A percentile compares a stretch with the other conserved stretches of the same genome.
phyloP scores from a whole-genome alignment of 2,329 filamentous ascomycete species.

The Cercospora sp. region DNA sequence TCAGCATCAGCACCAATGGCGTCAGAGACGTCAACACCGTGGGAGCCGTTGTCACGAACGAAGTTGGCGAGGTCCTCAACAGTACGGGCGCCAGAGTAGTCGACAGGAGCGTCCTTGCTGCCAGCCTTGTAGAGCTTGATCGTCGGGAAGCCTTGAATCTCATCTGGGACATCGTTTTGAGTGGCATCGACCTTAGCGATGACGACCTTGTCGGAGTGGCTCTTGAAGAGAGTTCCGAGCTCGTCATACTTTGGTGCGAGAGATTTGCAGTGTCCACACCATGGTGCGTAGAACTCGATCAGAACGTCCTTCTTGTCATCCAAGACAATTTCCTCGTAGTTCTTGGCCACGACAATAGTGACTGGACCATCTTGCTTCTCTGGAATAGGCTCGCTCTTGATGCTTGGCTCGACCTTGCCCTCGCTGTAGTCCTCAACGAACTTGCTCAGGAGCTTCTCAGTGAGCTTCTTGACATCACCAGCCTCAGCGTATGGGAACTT shows the following conservation, averaged over 20 bases:
- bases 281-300: conserved; percentile 95
- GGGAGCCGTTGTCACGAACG: conserved; percentile 91
- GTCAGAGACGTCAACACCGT: conserved; percentile 71
- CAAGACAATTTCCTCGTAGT: conserved; percentile 86
- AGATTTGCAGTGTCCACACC: conserved; percentile 71
- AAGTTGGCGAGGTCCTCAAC: conserved; percentile 90
- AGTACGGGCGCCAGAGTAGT: conserved; percentile 84
- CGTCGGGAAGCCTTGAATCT: conserved; percentile 96
- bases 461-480: conserved; percentile 78
- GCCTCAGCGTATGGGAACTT: conserved; percentile 76
- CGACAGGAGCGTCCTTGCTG: conserved; percentile 78
- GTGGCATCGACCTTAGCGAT: conserved; percentile 95
- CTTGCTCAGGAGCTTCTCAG: conserved; percentile 67
- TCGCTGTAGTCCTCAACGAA: conserved; percentile 84
- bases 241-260: conserved; percentile 68
- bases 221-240: conserved; percentile 58
- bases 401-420: conserved; percentile 89
- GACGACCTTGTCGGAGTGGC: conserved; percentile 56
- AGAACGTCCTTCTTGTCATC: conserved; percentile 96
- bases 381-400: conserved; percentile 97
- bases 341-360: conserved; percentile 85
- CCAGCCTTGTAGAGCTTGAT: conserved; percentile 97
- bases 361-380: conserved; percentile 90
- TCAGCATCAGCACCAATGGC: conserved; percentile 49
- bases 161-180: conserved; percentile 91